Evolutionary conservation across 2,329 filamentous ascomycete genomes (phyloP), one percentile per base, ranked within the genome.

Genomic region (Colletotrichum magnum): DNA sequence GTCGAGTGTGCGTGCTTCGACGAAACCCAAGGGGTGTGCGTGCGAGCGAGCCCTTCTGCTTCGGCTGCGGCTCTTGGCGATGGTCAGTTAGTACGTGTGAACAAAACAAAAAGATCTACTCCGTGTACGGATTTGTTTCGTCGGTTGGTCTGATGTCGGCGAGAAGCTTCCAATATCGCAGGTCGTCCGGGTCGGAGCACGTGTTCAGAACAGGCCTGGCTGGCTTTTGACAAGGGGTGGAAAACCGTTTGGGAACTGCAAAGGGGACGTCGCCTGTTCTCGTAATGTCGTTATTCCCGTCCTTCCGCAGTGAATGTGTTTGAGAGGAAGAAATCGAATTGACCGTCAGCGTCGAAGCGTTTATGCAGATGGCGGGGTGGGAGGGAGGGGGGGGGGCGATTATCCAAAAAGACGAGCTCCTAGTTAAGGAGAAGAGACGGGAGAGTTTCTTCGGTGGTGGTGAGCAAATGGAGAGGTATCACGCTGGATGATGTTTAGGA

Each of bases 401-500:
- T 36, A 57, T 56, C 13, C 56, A 67, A 57, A 57, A 24, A 43
- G 62, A 60, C 36, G 56, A 41, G 13, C 39, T 60, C 16, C 16
- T 24, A 24, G 21, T 57, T 57, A 54, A 69, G 62, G 32, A 15
- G 24, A 7, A 12, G 12, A 24, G 47, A 32, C n/a, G 48, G 24
- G 36, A 28, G 43, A 28, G 43, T 28, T 43, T 39, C 28, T 21
- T 51, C 16, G 5, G 16, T 39, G 16, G 50, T 45, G 51, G 56
- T 24, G 53, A 59, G 16, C 43, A 57, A 66, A 66, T 59, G 45
- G 62, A 45, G 51, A 60, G 64, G 67, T 48, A 69, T 67, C 67
- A 67, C 67, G 56, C 67, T 69, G 67, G 45, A 61, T 63, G 52
- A 60, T 67, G 67, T 69, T 69, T 61, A 69, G 65, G 66, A 61